Evolutionary conservation across 345 rosid species (phyloP).

Genomic region (Mercurialis annua): DNA sequence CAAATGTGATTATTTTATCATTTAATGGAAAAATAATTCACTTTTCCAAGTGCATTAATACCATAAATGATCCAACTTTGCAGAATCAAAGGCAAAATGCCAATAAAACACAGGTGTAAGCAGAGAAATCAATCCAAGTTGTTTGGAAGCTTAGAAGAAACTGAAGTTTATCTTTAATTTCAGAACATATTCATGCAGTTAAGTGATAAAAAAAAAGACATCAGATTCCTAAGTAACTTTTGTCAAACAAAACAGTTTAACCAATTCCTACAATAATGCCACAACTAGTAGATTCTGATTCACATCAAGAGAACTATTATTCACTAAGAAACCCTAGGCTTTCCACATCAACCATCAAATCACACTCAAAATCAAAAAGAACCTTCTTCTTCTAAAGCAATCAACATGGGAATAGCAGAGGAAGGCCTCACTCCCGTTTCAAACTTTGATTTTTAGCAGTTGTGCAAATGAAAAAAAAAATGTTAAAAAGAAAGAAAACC

Average conservation of each 20-base stretch:
- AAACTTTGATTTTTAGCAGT: not conserved
- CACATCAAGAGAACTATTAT: conserved; percentile 18
- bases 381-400: not conserved
- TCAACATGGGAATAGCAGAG: not conserved
- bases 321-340: conserved; percentile 1
- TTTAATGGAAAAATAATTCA: not conserved
- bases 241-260: conserved; percentile 11
- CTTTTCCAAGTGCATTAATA: not conserved
- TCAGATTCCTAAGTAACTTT: conserved; percentile 20
- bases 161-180: not conserved
- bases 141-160: conserved; percentile 4
- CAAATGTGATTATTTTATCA: not conserved
- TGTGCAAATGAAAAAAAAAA: not conserved
- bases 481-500: not conserved
- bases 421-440: not conserved
- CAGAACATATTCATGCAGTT: conserved; percentile 10
- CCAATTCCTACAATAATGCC: conserved; percentile 22
- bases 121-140: not conserved
- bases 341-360: conserved; percentile 10
- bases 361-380: not conserved
- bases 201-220: not conserved
- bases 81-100: not conserved
- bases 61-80: not conserved
- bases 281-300: conserved; percentile 11
- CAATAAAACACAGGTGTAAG: not conserved